These are phyloP conservation scores for Cardiospermum halicacabum DNA, from an alignment of 345 rosid genomes.

Conservation along the genomic window DNA sequence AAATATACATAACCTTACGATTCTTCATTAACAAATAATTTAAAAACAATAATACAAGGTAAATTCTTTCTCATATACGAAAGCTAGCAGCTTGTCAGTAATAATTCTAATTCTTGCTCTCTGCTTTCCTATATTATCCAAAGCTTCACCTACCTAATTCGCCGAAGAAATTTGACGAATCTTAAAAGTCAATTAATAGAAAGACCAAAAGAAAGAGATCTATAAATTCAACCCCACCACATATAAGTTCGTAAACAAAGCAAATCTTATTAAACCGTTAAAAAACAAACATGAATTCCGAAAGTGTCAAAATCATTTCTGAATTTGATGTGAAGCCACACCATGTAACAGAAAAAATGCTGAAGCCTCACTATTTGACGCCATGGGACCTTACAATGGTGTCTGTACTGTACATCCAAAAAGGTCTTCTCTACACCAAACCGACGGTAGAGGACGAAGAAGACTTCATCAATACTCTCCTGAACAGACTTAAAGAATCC, in stretches of 20 bases:
- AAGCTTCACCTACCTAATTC: background rate
- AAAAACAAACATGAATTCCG: slow-evolving; percentile 21
- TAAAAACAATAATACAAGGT: no score
- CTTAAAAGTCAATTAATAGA: no score
- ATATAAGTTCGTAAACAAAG: background rate
- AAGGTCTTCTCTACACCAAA: slow-evolving; percentile 55
- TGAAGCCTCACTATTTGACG: slow-evolving; percentile 42
- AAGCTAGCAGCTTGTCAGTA: no score
- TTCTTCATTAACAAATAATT: no score
- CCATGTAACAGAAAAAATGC: slow-evolving; percentile 27
- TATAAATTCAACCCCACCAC: no score
- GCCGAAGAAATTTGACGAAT: no score
- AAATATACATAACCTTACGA: no score
- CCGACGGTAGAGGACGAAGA: slow-evolving; percentile 17
- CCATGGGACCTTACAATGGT: slow-evolving; percentile 77
- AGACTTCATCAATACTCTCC: slow-evolving; percentile 29
- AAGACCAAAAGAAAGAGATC: no score
- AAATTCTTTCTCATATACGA: no score
- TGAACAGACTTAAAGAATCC: slow-evolving; percentile 44
- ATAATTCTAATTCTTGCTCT: no score
- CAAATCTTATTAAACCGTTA: no score
- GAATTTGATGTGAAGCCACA: slow-evolving; percentile 57
- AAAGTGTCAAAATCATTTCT: slow-evolving; percentile 31
- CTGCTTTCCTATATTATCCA: no score
- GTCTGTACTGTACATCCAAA: slow-evolving; percentile 63